Evolutionary conservation across 805 yeast genomes (phyloP), one percentile per base, ranked within the genome.

Genomic region (Priceomyces fermenticarens): DNA sequence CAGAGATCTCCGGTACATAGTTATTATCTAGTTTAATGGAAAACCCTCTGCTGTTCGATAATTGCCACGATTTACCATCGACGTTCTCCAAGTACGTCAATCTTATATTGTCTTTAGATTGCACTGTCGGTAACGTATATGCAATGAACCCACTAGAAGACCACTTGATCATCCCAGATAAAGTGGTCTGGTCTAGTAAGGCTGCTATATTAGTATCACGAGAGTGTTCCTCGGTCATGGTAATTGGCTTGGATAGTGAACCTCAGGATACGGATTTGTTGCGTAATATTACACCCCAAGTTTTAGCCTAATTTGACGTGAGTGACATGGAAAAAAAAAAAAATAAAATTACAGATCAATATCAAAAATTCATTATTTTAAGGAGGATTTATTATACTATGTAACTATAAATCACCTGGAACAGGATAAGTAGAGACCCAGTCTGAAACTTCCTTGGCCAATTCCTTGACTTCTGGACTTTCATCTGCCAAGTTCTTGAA

Each of bases 101-200:
- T 36, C 69, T 65, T 15, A 88, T 56, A 52, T 57, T 67, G 46
- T 62, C 65, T 41, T 56, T 63, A 17, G 64, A 42, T 13, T 58
- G 51, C 17, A 16, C 5, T 30, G 48, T 53, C 30, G 70, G 62
- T 41, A 76, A 72, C 5, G 80, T 65, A 51, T 83, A 88, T 1
- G 96, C 95, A 26, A 90, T 75, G 50, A 88, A 79, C 10, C 97
- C 97, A 49, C 82, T 85, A 48, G 81, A 78, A 9, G 95, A 85
- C 96, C 96, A 88, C 9, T 88, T 75, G 8, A 83, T 72, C 15
- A 48, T 30, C 10, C 45, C 41, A 2, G 55, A 42, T 15, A 25
- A 36, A n/a, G 27, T 13, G 10, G 27, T 20, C 38, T 10, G 38
- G 15, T 35, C 38, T 25, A 27, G 27, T 17, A 14, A 3, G 11